Evolutionary conservation across 805 yeast genomes (phyloP), one percentile per base, ranked within the genome.

Genomic region (Metschnikowia baotianmanensis): DNA sequence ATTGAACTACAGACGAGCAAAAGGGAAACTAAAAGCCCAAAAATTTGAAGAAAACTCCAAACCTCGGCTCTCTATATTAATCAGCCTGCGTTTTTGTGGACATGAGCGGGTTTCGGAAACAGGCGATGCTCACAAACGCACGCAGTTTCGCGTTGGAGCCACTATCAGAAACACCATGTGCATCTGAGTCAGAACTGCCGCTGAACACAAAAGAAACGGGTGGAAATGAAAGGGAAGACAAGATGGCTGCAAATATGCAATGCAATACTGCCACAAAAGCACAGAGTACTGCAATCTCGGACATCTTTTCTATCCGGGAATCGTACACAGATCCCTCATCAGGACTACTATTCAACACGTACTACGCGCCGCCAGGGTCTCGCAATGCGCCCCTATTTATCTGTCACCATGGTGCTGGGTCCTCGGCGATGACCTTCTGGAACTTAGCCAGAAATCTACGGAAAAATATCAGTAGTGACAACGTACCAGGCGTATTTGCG

Each of bases 361-460:
- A 80, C 57, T 85, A 71, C 50, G 66, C 67, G 7, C 68, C 77
- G 0, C 90, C 95, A 0, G 19, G 30, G 0, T 39, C 51, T 0
- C 45, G 52, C 1, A 52, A 56, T 0, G 57, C 69, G 0, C 88
- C 95, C 0, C 53, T 88, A 1, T 80, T 86, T 51, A 64, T 93
- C 2, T 80, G 82, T 50, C 93, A 87, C 49, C 99, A 93, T 61
- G 99, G 99, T 2, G 97, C 96, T 1, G 99, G 98, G 0, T 89
- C 97, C 0, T 77, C 86, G 2, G 88, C 84, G 0, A 65, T 86
- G 63, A 74, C 96, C 1, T 93, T 86, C 65, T 85, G 86, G 1
- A 57, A 67, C 19, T 52, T 87, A 18, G 61, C 76, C 1, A 59
- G 53, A 33, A 54, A 57, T 8, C 48, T 78, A 15, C 52, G 51